Conservation (phyloP, 2,329 filamentous ascomycete species). For the Boeremia exigua region DNA sequence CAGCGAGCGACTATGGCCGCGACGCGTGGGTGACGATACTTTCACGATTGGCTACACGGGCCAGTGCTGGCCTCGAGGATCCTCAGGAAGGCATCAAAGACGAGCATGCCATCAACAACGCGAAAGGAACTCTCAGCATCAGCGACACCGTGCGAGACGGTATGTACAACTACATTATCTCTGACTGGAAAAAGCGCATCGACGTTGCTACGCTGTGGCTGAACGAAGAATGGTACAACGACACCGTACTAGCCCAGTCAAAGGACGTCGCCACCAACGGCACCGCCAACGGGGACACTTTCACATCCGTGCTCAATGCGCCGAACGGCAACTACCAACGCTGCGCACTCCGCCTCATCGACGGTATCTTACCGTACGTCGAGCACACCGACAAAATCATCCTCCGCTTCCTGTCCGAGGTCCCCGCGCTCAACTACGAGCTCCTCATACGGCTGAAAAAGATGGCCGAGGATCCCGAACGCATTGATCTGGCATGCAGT, state of each 20-base stretch:
- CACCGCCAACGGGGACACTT: conserved; percentile 55
- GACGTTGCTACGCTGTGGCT: conserved; percentile 93
- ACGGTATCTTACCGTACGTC: conserved; percentile 89
- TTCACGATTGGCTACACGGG: conserved; percentile 81
- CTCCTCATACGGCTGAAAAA: conserved; percentile 75
- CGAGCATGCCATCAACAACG: conserved; percentile 53
- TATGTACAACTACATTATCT: conserved; percentile 84
- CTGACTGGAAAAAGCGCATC: conserved; percentile 89
- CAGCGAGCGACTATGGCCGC: conserved; percentile 81
- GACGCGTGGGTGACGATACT: conserved; percentile 93
- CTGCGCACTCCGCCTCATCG: conserved; percentile 81
- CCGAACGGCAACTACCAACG: conserved; percentile 70
- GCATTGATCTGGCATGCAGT: conserved; percentile 64
- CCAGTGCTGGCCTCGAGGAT: conserved; percentile 73
- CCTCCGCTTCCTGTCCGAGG: conserved; percentile 88
- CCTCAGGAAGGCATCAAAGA: conserved; percentile 68
- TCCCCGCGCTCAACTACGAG: conserved; percentile 76
- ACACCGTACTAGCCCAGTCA: conserved; percentile 64
- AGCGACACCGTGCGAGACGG: conserved; percentile 77
- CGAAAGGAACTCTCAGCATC: conserved; percentile 55
- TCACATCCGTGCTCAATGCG: conserved; percentile 28
- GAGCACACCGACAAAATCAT: conserved; percentile 88
- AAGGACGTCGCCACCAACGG: conserved; percentile 26
- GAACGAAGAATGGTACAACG: conserved; percentile 98
- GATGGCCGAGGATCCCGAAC: conserved; percentile 68